Conservation (phyloP, 176 grass and related monocot species). For the Avena eriantha region DNA sequence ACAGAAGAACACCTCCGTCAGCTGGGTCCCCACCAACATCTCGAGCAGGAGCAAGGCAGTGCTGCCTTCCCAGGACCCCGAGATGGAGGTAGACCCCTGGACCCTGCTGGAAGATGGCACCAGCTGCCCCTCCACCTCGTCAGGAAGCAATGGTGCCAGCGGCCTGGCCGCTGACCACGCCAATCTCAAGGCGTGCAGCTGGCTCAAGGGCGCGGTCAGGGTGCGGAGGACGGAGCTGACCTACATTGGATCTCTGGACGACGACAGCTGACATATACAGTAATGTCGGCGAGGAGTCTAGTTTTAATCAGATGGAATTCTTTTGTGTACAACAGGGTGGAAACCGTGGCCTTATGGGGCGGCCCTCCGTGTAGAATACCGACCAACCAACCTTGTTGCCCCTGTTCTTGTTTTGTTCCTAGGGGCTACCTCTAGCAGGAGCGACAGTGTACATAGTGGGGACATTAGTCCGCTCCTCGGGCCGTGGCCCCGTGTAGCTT, state of each 20-base stretch:
- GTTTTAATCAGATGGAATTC: not conserved
- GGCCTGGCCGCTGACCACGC: slow-evolving; percentile 60
- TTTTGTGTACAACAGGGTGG: slow-evolving; percentile 40
- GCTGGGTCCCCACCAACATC: slow-evolving; percentile 62
- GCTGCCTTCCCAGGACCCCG: slow-evolving; percentile 61
- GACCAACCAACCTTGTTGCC: not conserved
- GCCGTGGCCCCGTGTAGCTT: slow-evolving; percentile 17
- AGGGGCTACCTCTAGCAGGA: not conserved
- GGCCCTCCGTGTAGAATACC: slow-evolving; percentile 33
- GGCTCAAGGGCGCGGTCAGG: slow-evolving; percentile 96
- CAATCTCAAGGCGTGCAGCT: slow-evolving; percentile 85
- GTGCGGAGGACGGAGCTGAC: slow-evolving; percentile 90
- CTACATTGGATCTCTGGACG: slow-evolving; percentile 91
- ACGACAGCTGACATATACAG: slow-evolving; percentile 85
- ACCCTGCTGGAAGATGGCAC: slow-evolving; percentile 92
- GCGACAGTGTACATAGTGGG: slow-evolving; percentile 53
- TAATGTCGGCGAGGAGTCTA: not conserved
- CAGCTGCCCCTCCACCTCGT: slow-evolving; percentile 55
- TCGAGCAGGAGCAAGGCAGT: slow-evolving; percentile 64
- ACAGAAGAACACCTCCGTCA: slow-evolving; percentile 50
- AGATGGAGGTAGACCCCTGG: slow-evolving; percentile 95
- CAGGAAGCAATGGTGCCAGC: slow-evolving; percentile 53
- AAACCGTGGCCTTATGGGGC: not conserved
- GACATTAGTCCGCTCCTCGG: slow-evolving; percentile 36
- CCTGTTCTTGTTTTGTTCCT: slow-evolving; percentile 46